Percentiles rank a stretch among this genome's conserved stretches.
Evolutionary conservation across 495 filamentous ascomycete species (phyloP).

Genomic region (Acidomyces sp.): DNA sequence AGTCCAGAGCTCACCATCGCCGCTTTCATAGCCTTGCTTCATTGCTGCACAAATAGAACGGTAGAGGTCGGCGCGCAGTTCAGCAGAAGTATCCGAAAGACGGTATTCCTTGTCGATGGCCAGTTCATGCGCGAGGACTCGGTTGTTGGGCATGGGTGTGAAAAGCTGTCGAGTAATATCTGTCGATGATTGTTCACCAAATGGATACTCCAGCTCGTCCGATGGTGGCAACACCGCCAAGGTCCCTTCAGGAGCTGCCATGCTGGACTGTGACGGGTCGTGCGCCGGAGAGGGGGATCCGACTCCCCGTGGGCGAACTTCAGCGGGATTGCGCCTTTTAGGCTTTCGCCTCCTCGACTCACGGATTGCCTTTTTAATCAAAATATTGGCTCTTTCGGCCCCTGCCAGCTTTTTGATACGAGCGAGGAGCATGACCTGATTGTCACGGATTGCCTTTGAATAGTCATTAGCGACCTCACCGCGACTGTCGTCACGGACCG

Average conservation of each 20-base stretch:
- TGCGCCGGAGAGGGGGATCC: conserved; percentile 1
- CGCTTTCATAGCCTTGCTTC: conserved; percentile 57
- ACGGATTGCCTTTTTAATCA: conserved; percentile 72
- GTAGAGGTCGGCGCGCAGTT: conserved; percentile 42
- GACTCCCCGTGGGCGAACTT: conserved; percentile 48
- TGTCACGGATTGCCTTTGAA: conserved; percentile 81
- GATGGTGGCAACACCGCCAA: neutral
- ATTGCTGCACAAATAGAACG: conserved; percentile 63
- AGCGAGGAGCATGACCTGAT: conserved; percentile 78
- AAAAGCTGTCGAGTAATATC: conserved; percentile 32
- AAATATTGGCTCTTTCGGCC: conserved; percentile 60
- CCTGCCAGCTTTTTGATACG: conserved; percentile 83
- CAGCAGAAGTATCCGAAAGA: conserved; percentile 29
- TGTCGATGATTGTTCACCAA: conserved; percentile 2
- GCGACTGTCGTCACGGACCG: conserved; percentile 78
- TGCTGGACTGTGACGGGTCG: neutral
- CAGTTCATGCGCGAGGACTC: conserved; percentile 77
- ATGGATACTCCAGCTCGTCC: neutral
- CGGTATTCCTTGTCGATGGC: conserved; percentile 77
- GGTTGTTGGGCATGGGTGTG: conserved; percentile 66
- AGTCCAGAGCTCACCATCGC: conserved; percentile 61
- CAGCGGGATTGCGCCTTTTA: conserved; percentile 55
- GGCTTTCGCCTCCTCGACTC: conserved; percentile 60
- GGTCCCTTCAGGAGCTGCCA: conserved; percentile 1
- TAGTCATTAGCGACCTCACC: conserved; percentile 83